phyloP scores from a whole-genome alignment of 805 yeast genomes.

The Tetrapisispora nanseiensis region DNA sequence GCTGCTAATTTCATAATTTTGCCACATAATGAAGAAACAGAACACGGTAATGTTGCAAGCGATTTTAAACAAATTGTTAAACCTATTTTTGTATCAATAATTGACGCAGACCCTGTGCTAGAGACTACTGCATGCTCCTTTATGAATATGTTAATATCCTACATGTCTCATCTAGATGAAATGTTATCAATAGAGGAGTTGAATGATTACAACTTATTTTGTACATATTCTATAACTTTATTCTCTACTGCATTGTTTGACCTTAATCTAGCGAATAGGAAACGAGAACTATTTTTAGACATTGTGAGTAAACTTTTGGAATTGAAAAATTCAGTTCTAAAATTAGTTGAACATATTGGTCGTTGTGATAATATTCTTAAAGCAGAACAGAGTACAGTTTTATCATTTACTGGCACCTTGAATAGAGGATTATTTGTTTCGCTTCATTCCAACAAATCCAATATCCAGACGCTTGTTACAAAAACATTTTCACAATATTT shows the following conservation, averaged over 20 bases:
- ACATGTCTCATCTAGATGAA: slow-evolving; percentile 16
- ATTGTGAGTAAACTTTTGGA: slow-evolving; percentile 34
- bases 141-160: slow-evolving; percentile 24
- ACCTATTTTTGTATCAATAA: slow-evolving; percentile 33
- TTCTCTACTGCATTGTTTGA: slow-evolving; percentile 31
- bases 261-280: slow-evolving; percentile 20
- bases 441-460: slow-evolving; percentile 42
- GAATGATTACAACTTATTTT: slow-evolving; percentile 29
- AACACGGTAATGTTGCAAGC: slow-evolving; percentile 13
- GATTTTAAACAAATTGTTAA: slow-evolving; percentile 24
- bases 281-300: slow-evolving; percentile 31
- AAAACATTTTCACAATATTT: slow-evolving; percentile 29
- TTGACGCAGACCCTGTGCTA: slow-evolving; percentile 30
- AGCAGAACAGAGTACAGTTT: slow-evolving; percentile 26
- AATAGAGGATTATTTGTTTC: slow-evolving; percentile 46
- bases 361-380: slow-evolving; percentile 15
- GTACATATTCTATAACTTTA: slow-evolving; percentile 30
- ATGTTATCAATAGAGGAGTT: slow-evolving; percentile 24
- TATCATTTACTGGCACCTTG: slow-evolving; percentile 30
- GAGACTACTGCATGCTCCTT: slow-evolving; percentile 31
- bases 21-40: slow-evolving; percentile 13
- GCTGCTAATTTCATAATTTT: slow-evolving; percentile 20
- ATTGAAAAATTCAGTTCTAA: slow-evolving; percentile 27
- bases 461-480: slow-evolving; percentile 40
- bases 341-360: slow-evolving; percentile 19